These are phyloP conservation scores for Naumovozyma baii DNA, from an alignment of 805 yeast genomes.

Conservation along the genomic window DNA sequence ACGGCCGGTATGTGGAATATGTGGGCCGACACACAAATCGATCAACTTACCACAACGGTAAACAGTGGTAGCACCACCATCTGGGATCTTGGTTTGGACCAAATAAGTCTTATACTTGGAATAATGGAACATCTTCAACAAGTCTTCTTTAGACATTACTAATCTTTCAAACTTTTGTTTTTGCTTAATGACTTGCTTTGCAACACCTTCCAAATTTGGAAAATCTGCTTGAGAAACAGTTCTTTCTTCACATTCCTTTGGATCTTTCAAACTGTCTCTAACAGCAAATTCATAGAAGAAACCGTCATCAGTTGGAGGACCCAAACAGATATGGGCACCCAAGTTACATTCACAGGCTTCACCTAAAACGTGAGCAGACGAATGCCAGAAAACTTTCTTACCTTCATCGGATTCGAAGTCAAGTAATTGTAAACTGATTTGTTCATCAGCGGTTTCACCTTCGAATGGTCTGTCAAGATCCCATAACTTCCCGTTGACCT, in stretches of 20 bases:
- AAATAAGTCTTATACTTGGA: conserved; percentile 91
- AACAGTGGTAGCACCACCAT: conserved; percentile 91
- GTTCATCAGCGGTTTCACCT: conserved; percentile 38
- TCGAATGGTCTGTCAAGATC: conserved; percentile 93
- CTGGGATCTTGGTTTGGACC: conserved; percentile 83
- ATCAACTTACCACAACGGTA: conserved; percentile 96
- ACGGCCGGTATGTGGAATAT: conserved; percentile 93
- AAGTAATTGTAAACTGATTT: conserved; percentile 55
- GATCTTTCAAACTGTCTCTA: conserved; percentile 26
- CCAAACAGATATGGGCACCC: conserved; percentile 87
- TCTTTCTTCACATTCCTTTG: conserved; percentile 62
- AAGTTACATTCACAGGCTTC: conserved; percentile 95
- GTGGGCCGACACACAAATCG: conserved; percentile 96
- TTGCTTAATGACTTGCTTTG: conserved; percentile 85
- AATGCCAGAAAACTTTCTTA: conserved; percentile 95
- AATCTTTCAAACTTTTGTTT: conserved; percentile 92
- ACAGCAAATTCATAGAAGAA: conserved; percentile 94
- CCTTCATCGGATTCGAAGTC: conserved; percentile 95
- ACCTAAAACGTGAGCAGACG: conserved; percentile 95
- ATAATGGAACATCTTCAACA: conserved; percentile 87
- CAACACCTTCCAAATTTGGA: conserved; percentile 70
- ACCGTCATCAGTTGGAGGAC: conserved; percentile 97
- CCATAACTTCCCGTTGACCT: conserved; percentile 87
- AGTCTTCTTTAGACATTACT: conserved; percentile 82
- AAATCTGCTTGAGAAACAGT: conserved; percentile 78